These are phyloP conservation scores for Penicillium aurantiogriseum DNA, from an alignment of 2,329 filamentous ascomycete species.

Conservation along the genomic window DNA sequence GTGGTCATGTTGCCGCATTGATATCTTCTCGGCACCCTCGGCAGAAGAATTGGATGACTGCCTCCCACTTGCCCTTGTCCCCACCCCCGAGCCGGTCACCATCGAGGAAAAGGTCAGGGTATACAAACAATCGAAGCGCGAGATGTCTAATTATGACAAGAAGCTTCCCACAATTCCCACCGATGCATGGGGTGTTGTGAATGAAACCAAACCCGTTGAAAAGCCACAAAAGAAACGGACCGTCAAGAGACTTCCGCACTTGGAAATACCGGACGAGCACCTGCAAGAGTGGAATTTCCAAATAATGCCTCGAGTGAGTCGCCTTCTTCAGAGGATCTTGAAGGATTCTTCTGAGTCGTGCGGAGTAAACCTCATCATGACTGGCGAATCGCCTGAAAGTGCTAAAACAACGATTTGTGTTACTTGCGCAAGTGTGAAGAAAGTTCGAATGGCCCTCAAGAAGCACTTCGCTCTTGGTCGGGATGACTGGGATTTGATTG, in stretches of 20 bases:
- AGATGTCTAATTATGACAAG: conserved; percentile 19
- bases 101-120: conserved; percentile 21
- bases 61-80: conserved; percentile 42
- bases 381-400: conserved; percentile 57
- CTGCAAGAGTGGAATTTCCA: conserved; percentile 59
- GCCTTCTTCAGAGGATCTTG: conserved; percentile 58
- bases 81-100: conserved; percentile 30
- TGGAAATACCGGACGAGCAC: conserved; percentile 56
- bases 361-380: conserved; percentile 60
- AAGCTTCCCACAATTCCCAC: conserved; percentile 17
- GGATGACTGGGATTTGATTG: conserved; percentile 58
- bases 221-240: conserved; percentile 40
- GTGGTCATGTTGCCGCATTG: conserved; percentile 44
- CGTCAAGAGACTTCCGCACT: conserved; percentile 46
- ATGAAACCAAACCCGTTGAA: conserved; percentile 31
- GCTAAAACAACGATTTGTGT: conserved; percentile 63
- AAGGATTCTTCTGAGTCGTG: conserved; percentile 61
- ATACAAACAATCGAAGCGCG: conserved; percentile 13
- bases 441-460: conserved; percentile 58
- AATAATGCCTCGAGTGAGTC: conserved; percentile 57
- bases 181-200: conserved; percentile 14
- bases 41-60: conserved; percentile 44
- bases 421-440: conserved; percentile 58
- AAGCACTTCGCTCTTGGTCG: conserved; percentile 58
- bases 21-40: conserved; percentile 42